Conservation (phyloP, 352 stramenopile genomes). For the Labyrinthula sp. region DNA sequence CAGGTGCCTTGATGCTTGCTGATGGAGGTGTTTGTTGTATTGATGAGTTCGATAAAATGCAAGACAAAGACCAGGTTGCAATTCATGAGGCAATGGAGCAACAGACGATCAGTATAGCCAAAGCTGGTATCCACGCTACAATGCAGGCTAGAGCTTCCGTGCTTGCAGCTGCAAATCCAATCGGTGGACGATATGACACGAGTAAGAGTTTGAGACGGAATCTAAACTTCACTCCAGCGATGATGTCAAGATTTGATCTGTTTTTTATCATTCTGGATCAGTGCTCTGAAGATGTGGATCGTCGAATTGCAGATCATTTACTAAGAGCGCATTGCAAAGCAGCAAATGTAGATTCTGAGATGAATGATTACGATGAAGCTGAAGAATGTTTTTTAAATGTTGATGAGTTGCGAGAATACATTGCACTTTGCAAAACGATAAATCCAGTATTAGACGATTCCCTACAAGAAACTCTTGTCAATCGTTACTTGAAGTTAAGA, state of each 20-base stretch:
- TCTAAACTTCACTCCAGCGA: slow-evolving; percentile 71
- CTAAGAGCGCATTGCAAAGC: slow-evolving; percentile 76
- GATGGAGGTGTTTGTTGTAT: slow-evolving; percentile 96
- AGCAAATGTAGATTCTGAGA: slow-evolving; percentile 89
- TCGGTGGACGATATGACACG: slow-evolving; percentile 75
- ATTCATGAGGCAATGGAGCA: slow-evolving; percentile 85
- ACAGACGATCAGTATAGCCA: slow-evolving; percentile 75
- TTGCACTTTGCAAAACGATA: slow-evolving; percentile 55
- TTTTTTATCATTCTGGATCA: slow-evolving; percentile 98
- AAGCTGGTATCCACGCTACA: slow-evolving; percentile 68
- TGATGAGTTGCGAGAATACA: no score
- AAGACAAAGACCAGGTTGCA: slow-evolving; percentile 55
- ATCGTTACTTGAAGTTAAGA: slow-evolving; percentile 87
- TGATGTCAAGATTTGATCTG: slow-evolving; percentile 95
- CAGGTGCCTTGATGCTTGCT: slow-evolving; percentile 84
- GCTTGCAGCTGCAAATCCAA: slow-evolving; percentile 91
- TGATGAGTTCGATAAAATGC: slow-evolving; percentile 85
- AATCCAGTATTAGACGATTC: slow-evolving; percentile 45
- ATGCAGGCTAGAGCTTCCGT: slow-evolving; percentile 96
- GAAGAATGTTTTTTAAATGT: no score
- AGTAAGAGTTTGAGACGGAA: slow-evolving; percentile 58
- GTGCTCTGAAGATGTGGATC: slow-evolving; percentile 75
- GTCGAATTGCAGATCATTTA: slow-evolving; percentile 85
- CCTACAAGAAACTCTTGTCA: slow-evolving; percentile 70
- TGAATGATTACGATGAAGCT: no score